phyloP scores from a whole-genome alignment of 257 asterid genomes.

The Misopates orontium region DNA sequence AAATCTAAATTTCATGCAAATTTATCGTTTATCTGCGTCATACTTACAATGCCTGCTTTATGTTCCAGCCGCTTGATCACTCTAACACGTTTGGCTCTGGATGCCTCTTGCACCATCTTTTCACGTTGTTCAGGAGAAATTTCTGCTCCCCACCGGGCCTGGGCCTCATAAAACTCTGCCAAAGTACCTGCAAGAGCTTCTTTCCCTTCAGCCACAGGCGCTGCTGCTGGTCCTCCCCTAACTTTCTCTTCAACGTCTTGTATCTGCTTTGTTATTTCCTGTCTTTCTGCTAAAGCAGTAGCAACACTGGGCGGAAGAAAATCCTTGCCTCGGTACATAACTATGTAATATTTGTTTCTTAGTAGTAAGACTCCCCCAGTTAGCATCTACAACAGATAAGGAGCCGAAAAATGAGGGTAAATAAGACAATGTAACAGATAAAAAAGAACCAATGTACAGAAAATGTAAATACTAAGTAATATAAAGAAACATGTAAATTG shows the following conservation, averaged over 20 bases:
- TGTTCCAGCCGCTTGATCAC: constrained; percentile 83
- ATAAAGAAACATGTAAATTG: neutral
- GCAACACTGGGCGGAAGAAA: constrained; percentile 89
- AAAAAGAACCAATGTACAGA: constrained; percentile 2
- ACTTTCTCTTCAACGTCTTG: constrained; percentile 86
- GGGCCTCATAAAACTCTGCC: constrained; percentile 94
- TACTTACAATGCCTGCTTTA: constrained; percentile 81
- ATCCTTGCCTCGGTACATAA: constrained; percentile 96
- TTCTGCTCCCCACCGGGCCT: constrained; percentile 81
- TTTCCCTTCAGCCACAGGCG: constrained; percentile 44
- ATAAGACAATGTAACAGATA: neutral
- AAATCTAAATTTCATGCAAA: constrained; percentile 14
- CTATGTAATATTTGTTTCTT: constrained; percentile 90
- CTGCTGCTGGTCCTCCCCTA: constrained; percentile 45
- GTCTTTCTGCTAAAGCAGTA: constrained; percentile 75
- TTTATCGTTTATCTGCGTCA: constrained; percentile 6
- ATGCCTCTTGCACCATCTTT: constrained; percentile 74
- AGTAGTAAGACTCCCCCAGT: constrained; percentile 92
- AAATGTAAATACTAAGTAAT: neutral
- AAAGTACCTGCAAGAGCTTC: constrained; percentile 80
- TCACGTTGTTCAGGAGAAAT: constrained; percentile 74
- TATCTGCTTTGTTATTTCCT: constrained; percentile 77
- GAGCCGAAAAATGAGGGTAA: constrained; percentile 20
- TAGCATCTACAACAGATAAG: constrained; percentile 50
- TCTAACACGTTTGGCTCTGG: constrained; percentile 60